Base-by-base conservation (phyloP, 768 basidiomycete species). In the Pholiota microspora region DNA sequence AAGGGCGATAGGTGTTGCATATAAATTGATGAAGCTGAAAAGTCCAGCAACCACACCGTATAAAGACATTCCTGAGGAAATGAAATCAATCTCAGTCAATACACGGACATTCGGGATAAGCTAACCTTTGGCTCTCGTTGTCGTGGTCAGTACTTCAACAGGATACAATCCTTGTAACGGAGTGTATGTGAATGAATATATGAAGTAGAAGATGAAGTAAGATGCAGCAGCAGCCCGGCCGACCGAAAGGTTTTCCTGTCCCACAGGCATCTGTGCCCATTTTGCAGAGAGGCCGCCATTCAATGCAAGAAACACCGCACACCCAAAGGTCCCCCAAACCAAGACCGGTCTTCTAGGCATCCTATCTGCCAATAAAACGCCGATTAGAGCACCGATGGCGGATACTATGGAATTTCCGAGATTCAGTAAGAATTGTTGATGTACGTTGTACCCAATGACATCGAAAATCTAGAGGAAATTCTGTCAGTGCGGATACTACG, bases 1-100 rank as follows among this genome's bases (percentile, higher is more conserved):
- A 15, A 48, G 46, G 3, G 46, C 46, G 27, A 48, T 48, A 4
- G 46, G 46, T 34, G 46, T 48, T 8, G 46, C 46, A 9, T 48
- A 48, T 0, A 48, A 15, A 23, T 48, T 48, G 25, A 48, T 48
- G 46, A 48, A 47, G 46, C 46, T 47, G 24, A 47, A 47, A 12
- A 47, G 46, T n/a, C 46, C 46, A 12, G 46, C 28, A 21, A 47
- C 27, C 25, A 47, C 46, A 23, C 46, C 32, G 28, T 47, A 47
- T 15, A 47, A 32, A 0, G 46, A 47, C 46, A 47, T 47, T 12
- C 46, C 46, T 47, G 32, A 3, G n/a, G 9, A 13, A 10, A 31
- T 16, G 28, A 12, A 10, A 21, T 16, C 29, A 10, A 16, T 6
- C 7, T 27, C n/a, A 21, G 32, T 16, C 3, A 10, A 25, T 6